These are phyloP conservation scores for Pythium vanterpoolii DNA, from an alignment of 352 stramenopile species.

Conservation along the genomic window DNA sequence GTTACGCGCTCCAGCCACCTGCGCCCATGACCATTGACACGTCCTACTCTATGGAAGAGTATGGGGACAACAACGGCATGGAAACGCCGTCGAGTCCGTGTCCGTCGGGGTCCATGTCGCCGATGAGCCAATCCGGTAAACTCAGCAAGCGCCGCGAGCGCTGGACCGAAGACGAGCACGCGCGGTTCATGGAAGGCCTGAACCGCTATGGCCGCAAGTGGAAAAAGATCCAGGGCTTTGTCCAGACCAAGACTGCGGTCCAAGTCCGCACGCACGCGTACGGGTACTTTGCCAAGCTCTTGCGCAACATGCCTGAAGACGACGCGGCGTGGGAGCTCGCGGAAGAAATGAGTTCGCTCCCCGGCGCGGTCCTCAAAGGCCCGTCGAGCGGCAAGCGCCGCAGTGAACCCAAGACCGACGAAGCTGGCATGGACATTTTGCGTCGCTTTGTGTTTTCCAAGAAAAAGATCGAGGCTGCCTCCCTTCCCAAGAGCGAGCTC, in stretches of 20 bases:
- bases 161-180: conserved; percentile 82
- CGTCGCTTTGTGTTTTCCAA: conserved; percentile 83
- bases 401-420: conserved; percentile 82
- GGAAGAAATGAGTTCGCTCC: conserved; percentile 76
- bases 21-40: conserved; percentile 17
- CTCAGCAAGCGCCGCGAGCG: conserved; percentile 73
- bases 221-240: conserved; percentile 87
- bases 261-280: conserved; percentile 86
- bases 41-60: conserved; percentile 9
- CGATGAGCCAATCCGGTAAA: conserved; percentile 55
- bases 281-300: conserved; percentile 83
- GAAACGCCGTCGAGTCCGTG: conserved; percentile 29
- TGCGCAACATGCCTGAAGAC: conserved; percentile 84
- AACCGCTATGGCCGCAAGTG: conserved; percentile 85
- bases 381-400: conserved; percentile 71
- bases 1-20: conserved; percentile 18
- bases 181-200: conserved; percentile 82
- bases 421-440: conserved; percentile 79
- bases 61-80: conserved; percentile 20
- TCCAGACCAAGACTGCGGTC: conserved; percentile 84
- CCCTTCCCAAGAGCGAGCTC: conserved; percentile 12
- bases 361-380: conserved; percentile 68
- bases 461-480: conserved; percentile 35
- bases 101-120: conserved; percentile 37
- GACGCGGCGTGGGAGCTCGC: conserved; percentile 78